These are phyloP conservation scores for Skeletonema tropicum DNA, from an alignment of 108 stramenopile genomes.

Conservation along the genomic window DNA sequence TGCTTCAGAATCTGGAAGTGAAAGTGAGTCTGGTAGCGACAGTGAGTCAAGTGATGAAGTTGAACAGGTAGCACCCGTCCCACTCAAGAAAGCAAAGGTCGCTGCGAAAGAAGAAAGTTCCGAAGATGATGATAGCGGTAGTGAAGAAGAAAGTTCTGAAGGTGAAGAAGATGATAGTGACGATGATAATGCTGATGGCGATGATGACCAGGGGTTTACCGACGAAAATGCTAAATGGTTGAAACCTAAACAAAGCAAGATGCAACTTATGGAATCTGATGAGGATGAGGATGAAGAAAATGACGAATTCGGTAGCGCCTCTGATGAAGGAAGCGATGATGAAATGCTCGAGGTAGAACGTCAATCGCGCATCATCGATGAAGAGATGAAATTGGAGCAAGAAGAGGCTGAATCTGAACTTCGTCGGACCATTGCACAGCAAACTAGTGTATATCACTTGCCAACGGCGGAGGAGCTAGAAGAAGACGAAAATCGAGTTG, in stretches of 20 bases:
- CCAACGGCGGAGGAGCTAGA: conserved; percentile 85
- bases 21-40: conserved; percentile 26
- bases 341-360: conserved; percentile 81
- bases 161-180: conserved; percentile 12
- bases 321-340: conserved; percentile 63
- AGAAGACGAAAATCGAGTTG: conserved; percentile 86
- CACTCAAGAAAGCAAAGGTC: conserved; percentile 15
- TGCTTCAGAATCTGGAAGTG: conserved; percentile 16
- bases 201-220: conserved; percentile 46
- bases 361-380: conserved; percentile 72
- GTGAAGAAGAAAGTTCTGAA: conserved; percentile 16
- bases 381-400: conserved; percentile 64
- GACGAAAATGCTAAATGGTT: conserved; percentile 83
- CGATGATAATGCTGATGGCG: conserved; percentile 24
- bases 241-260: conserved; percentile 64
- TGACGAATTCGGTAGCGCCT: conserved; percentile 46
- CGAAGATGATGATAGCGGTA: conserved; percentile 7
- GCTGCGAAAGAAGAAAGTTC: conserved; percentile 6
- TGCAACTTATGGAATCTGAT: conserved; percentile 58
- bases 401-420: conserved; percentile 86
- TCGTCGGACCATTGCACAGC: conserved; percentile 75
- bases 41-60: conserved; percentile 21
- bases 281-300: conserved; percentile 63
- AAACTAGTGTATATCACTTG: conserved; percentile 81
- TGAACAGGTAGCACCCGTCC: conserved; percentile 13